Evolutionary conservation across 176 grass and related monocot genomes (phyloP).

Genomic region (Aegilops sharonensis): DNA sequence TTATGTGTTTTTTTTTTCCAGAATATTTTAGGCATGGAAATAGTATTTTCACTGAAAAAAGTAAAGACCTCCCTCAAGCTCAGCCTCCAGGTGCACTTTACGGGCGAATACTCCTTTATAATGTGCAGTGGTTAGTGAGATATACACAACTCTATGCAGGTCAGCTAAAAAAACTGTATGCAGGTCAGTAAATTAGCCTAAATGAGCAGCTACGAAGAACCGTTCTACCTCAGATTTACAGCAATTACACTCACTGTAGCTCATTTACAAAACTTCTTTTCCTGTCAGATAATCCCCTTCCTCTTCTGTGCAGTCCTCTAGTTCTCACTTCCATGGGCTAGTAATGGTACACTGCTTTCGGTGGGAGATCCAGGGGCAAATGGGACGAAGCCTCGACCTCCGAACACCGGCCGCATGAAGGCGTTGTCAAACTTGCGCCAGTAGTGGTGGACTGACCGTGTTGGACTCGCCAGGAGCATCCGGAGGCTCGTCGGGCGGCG

Average conservation of each 20-base stretch:
- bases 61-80: too few species aligned
- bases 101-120: too few species aligned
- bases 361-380: constrained; percentile 61
- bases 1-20: too few species aligned
- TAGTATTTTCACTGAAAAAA: too few species aligned
- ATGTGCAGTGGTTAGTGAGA: not conserved
- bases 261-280: constrained; percentile 41
- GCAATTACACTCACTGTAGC: not conserved
- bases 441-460: constrained; percentile 77
- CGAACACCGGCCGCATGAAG: constrained; percentile 83
- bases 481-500: constrained; percentile 61
- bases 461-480: constrained; percentile 52
- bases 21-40: too few species aligned
- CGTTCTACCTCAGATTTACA: constrained; percentile 28
- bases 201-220: constrained; percentile 5
- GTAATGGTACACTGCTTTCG: constrained; percentile 50
- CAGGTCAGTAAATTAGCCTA: constrained; percentile 13
- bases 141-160: constrained; percentile 20
- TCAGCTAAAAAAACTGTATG: not conserved
- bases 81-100: too few species aligned
- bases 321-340: constrained; percentile 11
- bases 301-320: not conserved
- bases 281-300: not conserved
- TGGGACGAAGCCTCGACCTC: constrained; percentile 73
- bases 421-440: constrained; percentile 89